Evolutionary conservation across 306 rosid species (phyloP), one percentile per base, ranked within the genome.

Genomic region (Ammopiptanthus mongolicus): DNA sequence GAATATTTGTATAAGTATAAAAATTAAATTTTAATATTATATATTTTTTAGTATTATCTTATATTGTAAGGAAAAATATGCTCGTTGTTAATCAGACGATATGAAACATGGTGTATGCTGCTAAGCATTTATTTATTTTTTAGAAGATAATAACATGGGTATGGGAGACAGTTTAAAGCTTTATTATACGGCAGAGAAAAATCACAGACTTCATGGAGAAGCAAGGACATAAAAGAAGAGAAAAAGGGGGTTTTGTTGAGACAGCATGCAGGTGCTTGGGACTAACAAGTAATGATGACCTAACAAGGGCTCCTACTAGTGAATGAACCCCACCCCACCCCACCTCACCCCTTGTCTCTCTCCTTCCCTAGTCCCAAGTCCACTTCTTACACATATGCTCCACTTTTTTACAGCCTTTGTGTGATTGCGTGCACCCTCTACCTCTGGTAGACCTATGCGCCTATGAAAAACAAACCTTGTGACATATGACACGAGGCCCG

Each of bases 271-370:
- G 86, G 80, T 33, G 57, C 6, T 73, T 61, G 69, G 74, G 66
- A 60, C 34, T 78, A 60, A 80, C 73, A 73, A 73, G 87, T 79
- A 80, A 82, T 80, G 87, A 82, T 86, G 82, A 60, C 69, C 81
- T 69, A 79, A 52, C 57, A 6, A 67, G 59, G 42, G 17, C 44
- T 15, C 11, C 2, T 11, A 68, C n/a, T 57, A 64, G 41, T 67
- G 52, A 67, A 77, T 70, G 72, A 50, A 37, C 69, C 41, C 69
- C 55, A 15, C 12, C 10, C 1, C 5, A 37, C 69, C 41, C 69
- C 55, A 15, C 12, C 10, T 3, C 5, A 39, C 60, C 57, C 21
- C 37, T 3, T 15, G 7, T 25, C 13, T 15, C 11, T 25, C 13
- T 0, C 4, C 65, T 64, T 31, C 76, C 42, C 63, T 28, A 42